Conservation (phyloP, 352 stramenopile genomes). For the Phytophthora capsici region DNA sequence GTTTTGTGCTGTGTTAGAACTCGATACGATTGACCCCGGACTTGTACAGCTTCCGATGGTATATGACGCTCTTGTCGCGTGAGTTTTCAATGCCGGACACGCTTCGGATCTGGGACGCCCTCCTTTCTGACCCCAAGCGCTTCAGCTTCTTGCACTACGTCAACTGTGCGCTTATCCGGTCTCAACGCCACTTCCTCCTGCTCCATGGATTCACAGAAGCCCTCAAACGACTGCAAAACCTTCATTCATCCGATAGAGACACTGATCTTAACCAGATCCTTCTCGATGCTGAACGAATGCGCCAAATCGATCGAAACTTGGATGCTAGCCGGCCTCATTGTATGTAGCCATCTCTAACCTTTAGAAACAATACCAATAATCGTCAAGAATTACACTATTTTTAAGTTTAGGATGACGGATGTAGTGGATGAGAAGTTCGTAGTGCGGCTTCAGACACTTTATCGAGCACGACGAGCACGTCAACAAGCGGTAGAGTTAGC, state of each 20-base stretch:
- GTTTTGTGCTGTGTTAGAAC: constrained; percentile 45
- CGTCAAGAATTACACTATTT: constrained; percentile 2
- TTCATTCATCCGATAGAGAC: constrained; percentile 23
- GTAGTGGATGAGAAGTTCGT: constrained; percentile 24
- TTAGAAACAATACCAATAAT: neutral
- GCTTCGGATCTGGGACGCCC: constrained; percentile 66
- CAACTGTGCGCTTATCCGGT: constrained; percentile 61
- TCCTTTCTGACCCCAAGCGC: constrained; percentile 63
- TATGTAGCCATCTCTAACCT: constrained; percentile 9
- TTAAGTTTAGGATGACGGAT: constrained; percentile 3
- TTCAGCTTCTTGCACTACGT: constrained; percentile 81
- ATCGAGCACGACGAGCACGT: constrained; percentile 39
- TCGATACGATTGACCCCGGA: constrained; percentile 64
- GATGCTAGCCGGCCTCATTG: constrained; percentile 2
- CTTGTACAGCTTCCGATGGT: constrained; percentile 78
- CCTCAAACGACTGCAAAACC: constrained; percentile 54
- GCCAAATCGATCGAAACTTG: constrained; percentile 46
- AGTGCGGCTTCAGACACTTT: constrained; percentile 44
- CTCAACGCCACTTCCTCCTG: constrained; percentile 47
- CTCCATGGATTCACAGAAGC: constrained; percentile 45
- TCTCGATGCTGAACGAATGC: constrained; percentile 51
- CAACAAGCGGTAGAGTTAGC: constrained; percentile 36
- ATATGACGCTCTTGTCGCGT: constrained; percentile 67
- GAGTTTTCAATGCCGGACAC: constrained; percentile 68
- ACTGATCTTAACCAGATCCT: constrained; percentile 46